Conservation (phyloP, 129 eudicot species). For the Arctium minus region DNA sequence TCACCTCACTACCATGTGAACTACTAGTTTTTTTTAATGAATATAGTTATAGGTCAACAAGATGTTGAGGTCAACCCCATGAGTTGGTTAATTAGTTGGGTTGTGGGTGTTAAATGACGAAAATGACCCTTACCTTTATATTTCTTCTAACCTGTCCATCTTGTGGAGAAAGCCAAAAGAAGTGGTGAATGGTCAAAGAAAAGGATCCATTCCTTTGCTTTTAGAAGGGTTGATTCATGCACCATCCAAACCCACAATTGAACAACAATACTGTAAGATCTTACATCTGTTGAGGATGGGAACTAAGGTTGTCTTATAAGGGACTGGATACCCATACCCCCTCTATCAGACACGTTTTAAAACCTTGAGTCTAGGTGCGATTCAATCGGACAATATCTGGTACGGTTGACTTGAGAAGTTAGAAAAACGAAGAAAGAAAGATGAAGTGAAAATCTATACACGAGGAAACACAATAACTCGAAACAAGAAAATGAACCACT, state of each 20-base stretch:
- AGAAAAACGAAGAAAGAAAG: neutral
- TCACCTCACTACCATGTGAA: slow-evolving; percentile 26
- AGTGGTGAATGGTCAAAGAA: slow-evolving; percentile 16
- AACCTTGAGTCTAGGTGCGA: too few relatives aligned
- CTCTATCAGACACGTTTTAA: too few relatives aligned
- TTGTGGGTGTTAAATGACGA: slow-evolving; percentile 25
- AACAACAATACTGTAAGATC: neutral
- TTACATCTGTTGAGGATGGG: too few relatives aligned
- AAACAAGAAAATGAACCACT: neutral
- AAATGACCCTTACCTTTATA: slow-evolving; percentile 18
- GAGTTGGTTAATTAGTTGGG: slow-evolving; percentile 12
- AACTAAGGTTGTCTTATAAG: too few relatives aligned
- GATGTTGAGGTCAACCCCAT: slow-evolving; percentile 27
- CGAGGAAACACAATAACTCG: neutral
- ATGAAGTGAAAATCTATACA: neutral
- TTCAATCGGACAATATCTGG: too few relatives aligned
- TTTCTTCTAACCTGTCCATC: neutral
- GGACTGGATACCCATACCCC: too few relatives aligned
- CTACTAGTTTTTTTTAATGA: neutral
- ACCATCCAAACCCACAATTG: neutral
- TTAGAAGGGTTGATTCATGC: neutral
- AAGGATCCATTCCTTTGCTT: neutral
- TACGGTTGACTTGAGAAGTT: too few relatives aligned
- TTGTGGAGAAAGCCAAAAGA: slow-evolving; percentile 9
- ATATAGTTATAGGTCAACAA: slow-evolving; percentile 22